A percentile compares a stretch with the other conserved stretches of the same genome.
phyloP scores from a whole-genome alignment of 2,329 filamentous ascomycete species.

The Triangularia verruculosa region DNA sequence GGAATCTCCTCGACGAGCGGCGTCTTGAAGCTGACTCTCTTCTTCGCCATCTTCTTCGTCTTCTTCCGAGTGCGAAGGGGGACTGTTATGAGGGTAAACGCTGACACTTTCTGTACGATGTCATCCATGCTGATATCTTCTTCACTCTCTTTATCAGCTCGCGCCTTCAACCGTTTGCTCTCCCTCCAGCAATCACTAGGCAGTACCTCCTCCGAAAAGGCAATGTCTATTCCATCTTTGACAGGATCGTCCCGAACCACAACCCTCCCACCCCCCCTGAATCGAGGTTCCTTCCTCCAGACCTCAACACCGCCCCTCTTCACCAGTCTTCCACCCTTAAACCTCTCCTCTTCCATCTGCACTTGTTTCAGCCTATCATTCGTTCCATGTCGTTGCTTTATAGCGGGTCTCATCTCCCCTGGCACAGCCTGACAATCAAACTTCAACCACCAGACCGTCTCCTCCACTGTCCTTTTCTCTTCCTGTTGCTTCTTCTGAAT shows the following conservation, averaged over 20 bases:
- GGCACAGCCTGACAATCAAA: background rate
- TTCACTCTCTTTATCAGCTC: background rate
- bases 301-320: background rate
- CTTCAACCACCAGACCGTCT: background rate
- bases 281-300: background rate
- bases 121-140: background rate
- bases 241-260: background rate
- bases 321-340: background rate
- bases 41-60: background rate
- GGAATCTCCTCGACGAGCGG: background rate
- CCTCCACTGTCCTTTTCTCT: background rate
- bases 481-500: background rate
- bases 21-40: background rate
- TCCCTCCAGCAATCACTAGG: conserved; percentile 12
- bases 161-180: background rate
- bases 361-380: background rate
- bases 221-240: background rate
- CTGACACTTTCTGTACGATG: background rate
- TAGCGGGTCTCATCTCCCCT: background rate
- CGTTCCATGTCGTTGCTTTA: background rate
- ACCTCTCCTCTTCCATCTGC: background rate
- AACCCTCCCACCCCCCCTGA: background rate
- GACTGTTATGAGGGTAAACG: background rate
- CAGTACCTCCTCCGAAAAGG: background rate
- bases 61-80: background rate